Evolutionary conservation across 1,284 basidiomycete genomes (phyloP).

Genomic region (Melampsora abietis-canadensis): DNA sequence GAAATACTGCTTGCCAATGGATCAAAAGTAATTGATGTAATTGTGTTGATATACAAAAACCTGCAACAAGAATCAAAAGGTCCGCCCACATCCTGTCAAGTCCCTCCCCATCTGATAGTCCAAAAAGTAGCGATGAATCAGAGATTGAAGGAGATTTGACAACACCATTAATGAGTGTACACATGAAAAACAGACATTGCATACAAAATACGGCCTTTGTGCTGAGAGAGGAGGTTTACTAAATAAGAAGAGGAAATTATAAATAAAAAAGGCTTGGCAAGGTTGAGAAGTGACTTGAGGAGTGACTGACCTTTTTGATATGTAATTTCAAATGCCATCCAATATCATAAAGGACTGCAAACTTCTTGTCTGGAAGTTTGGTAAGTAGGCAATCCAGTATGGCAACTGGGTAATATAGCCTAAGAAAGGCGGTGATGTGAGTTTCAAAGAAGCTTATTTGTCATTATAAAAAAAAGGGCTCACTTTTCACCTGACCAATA

Average conservation of each 20-base stretch:
- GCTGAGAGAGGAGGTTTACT: not conserved
- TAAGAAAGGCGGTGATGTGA: not conserved
- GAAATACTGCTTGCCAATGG: not conserved
- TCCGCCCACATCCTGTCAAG: conserved; percentile 3
- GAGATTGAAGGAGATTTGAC: conserved; percentile 3
- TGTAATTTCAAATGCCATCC: conserved; percentile 5
- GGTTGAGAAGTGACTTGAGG: not conserved
- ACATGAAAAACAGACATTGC: conserved; percentile 17
- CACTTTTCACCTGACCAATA: not conserved
- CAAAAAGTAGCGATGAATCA: not conserved
- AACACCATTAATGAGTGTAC: not conserved
- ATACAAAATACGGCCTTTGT: not conserved
- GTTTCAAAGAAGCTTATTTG: no score
- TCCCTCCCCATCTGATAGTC: conserved; percentile 5
- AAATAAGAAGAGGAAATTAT: not conserved
- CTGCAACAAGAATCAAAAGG: not conserved
- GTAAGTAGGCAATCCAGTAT: not conserved
- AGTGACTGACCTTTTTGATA: not conserved
- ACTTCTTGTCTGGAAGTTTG: not conserved
- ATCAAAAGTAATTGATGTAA: conserved; percentile 5
- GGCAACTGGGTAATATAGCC: conserved; percentile 8
- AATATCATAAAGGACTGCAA: conserved; percentile 15
- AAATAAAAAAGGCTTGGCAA: no score
- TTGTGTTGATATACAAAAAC: not conserved
- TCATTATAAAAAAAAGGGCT: not conserved